phyloP scores from a whole-genome alignment of 345 rosid genomes.

The Gossypium mustelinum region DNA sequence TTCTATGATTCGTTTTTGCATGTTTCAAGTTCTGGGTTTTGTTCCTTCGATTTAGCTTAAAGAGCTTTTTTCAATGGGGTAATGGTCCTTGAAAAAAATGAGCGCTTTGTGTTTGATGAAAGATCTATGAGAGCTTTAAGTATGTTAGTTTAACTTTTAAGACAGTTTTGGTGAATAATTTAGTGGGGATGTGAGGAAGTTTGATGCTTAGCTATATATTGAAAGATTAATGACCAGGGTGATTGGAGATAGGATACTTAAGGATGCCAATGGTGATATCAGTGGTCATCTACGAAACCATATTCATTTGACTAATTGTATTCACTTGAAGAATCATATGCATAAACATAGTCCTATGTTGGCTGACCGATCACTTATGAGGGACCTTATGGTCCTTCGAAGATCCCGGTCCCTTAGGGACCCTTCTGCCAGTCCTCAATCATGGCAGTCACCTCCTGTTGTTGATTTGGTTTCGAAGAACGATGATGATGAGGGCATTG shows the following conservation, averaged over 20 bases:
- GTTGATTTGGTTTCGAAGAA: constrained; percentile 59
- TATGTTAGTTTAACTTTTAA: constrained; percentile 19
- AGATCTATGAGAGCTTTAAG: constrained; percentile 23
- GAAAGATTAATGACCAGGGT: constrained; percentile 62
- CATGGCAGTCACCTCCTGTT: constrained; percentile 71
- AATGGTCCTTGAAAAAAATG: not conserved
- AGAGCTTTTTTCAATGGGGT: not conserved
- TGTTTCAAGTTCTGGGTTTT: constrained; percentile 18
- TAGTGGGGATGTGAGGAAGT: constrained; percentile 33
- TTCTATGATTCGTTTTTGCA: not conserved
- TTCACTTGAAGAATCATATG: constrained; percentile 97
- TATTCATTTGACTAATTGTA: constrained; percentile 90
- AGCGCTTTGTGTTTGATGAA: constrained; percentile 12
- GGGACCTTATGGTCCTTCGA: constrained; percentile 87
- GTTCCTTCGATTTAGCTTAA: not conserved
- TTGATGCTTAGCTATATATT: constrained; percentile 25
- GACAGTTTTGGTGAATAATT: constrained; percentile 13
- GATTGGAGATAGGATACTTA: constrained; percentile 64
- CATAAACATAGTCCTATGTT: constrained; percentile 88
- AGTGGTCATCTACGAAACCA: constrained; percentile 92
- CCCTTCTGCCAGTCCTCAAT: constrained; percentile 86
- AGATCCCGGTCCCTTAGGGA: constrained; percentile 84
- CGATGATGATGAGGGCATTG: constrained; percentile 26
- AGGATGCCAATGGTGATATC: constrained; percentile 83
- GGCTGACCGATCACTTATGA: constrained; percentile 68